These are phyloP conservation scores for Mycena haematopus DNA, from an alignment of 768 basidiomycete species.

Conservation along the genomic window DNA sequence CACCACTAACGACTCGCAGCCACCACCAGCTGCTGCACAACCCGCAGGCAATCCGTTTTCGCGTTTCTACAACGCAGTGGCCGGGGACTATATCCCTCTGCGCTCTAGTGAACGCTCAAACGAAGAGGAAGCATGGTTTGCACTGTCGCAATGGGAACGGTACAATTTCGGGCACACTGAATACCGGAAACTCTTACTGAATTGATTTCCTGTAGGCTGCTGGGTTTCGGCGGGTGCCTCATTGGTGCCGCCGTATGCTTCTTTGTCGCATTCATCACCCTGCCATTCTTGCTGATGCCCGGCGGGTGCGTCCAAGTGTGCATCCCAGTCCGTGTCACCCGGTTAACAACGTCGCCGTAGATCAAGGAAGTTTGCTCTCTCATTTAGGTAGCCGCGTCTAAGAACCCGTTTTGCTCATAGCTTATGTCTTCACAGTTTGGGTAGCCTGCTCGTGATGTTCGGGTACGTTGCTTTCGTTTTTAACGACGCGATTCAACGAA, in stretches of 20 bases:
- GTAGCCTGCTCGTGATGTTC: constrained; percentile 94
- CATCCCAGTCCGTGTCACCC: not conserved
- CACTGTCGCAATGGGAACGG: constrained; percentile 93
- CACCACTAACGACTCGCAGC: constrained; percentile 71
- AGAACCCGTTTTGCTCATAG: not conserved
- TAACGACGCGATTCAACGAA: not conserved
- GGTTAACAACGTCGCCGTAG: constrained; percentile 46
- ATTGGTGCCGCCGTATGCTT: constrained; percentile 94
- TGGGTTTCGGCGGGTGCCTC: constrained; percentile 91
- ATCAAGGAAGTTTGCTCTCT: constrained; percentile 89
- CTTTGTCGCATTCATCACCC: constrained; percentile 85
- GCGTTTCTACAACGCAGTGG: constrained; percentile 85
- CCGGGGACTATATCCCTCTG: constrained; percentile 88
- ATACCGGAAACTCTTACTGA: not conserved
- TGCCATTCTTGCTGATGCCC: constrained; percentile 57
- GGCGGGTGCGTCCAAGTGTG: constrained; percentile 36
- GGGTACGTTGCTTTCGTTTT: constrained; percentile 58
- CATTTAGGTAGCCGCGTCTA: constrained; percentile 66
- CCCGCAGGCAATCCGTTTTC: constrained; percentile 72
- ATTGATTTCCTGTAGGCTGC: constrained; percentile 54
- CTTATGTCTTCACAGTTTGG: constrained; percentile 58
- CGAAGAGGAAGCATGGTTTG: constrained; percentile 97
- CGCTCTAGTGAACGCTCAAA: constrained; percentile 82
- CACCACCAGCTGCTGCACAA: constrained; percentile 42
- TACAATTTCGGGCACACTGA: constrained; percentile 37